These are phyloP conservation scores for Melanogaster broomeanus DNA, from an alignment of 768 basidiomycete species.

Conservation along the genomic window DNA sequence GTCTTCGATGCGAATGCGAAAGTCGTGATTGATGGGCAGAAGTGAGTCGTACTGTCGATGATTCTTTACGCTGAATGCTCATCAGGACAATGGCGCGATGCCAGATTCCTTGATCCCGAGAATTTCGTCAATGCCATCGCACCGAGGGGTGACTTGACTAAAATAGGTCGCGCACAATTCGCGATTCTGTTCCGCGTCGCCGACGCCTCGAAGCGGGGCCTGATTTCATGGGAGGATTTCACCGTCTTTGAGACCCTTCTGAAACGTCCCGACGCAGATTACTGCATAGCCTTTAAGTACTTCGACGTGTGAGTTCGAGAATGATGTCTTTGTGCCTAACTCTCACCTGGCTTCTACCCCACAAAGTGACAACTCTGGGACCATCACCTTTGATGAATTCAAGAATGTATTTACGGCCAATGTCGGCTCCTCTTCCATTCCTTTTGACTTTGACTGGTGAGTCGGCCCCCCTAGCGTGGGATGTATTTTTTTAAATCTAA, in stretches of 20 bases:
- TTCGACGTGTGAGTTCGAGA: conserved; percentile 82
- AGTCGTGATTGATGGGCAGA: conserved; percentile 70
- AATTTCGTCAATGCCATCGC: conserved; percentile 96
- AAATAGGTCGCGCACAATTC: conserved; percentile 87
- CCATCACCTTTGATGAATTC: conserved; percentile 93
- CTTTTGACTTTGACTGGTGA: conserved; percentile 94
- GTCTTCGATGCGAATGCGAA: conserved; percentile 86
- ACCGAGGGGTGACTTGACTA: conserved; percentile 79
- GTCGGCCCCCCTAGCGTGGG: conserved; percentile 9
- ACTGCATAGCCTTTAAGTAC: conserved; percentile 95
- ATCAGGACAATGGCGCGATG: conserved; percentile 8
- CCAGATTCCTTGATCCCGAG: conserved; percentile 82
- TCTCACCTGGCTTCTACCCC: conserved; percentile 8
- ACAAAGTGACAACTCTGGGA: conserved; percentile 83
- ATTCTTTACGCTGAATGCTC: conserved; percentile 20
- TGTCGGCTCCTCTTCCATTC: conserved; percentile 76
- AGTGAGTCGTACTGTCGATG: conserved; percentile 50
- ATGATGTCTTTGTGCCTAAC: background rate
- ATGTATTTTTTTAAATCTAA: conserved; percentile 2
- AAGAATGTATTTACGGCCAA: conserved; percentile 87
- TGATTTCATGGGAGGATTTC: conserved; percentile 95
- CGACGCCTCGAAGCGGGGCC: conserved; percentile 71
- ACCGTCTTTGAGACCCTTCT: conserved; percentile 91
- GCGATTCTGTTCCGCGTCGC: conserved; percentile 89
- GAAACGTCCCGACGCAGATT: conserved; percentile 95